Conservation (phyloP, 78 protist species). For the Guillardia theta region DNA sequence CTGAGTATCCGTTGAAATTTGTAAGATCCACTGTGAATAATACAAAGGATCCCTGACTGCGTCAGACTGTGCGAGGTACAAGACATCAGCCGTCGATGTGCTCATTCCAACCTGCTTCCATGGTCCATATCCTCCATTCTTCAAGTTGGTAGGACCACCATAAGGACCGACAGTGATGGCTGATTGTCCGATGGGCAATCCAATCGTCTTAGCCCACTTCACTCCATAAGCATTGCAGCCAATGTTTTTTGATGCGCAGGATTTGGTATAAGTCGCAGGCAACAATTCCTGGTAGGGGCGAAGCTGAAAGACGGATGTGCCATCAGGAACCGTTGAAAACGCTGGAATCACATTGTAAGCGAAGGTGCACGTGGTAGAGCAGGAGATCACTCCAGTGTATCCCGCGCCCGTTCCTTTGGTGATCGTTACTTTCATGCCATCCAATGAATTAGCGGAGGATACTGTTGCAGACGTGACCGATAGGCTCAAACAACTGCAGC, state of each 20-base stretch:
- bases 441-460: neutral
- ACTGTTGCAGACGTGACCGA: neutral
- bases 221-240: neutral
- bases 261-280: neutral
- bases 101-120: neutral
- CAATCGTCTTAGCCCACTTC: constrained; percentile 16
- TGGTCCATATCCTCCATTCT: neutral
- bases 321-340: neutral
- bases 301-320: neutral
- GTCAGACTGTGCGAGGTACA: neutral
- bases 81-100: neutral
- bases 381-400: neutral
- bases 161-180: neutral
- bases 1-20: neutral
- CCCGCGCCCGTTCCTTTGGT: neutral
- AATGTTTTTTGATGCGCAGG: neutral
- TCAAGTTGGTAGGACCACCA: neutral
- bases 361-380: too few species aligned
- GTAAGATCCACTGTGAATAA: neutral
- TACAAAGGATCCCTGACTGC: neutral
- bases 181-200: neutral
- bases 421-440: neutral
- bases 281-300: neutral
- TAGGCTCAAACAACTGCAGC: neutral
- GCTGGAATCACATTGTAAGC: neutral